These are phyloP conservation scores for Penicillium paneum DNA, from an alignment of 2,329 filamentous ascomycete species.

Conservation along the genomic window DNA sequence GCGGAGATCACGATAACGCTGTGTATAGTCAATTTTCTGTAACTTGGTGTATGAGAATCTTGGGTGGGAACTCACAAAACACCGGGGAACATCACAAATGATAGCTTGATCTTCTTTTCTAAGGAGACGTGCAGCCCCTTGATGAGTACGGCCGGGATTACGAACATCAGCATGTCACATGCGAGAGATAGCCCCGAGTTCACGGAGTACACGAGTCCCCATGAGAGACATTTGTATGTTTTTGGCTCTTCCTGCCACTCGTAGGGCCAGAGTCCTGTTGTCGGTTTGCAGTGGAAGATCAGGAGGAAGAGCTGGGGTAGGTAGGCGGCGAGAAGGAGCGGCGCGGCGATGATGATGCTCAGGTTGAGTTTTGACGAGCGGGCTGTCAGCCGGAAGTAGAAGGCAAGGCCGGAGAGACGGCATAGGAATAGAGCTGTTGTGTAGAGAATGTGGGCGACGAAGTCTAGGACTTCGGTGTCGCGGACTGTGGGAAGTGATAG, in stretches of 20 bases:
- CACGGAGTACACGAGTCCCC: constrained; percentile 53
- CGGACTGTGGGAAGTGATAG: constrained; percentile 43
- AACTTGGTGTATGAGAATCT: not conserved
- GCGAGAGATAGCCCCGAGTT: constrained; percentile 51
- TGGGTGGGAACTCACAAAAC: constrained; percentile 39
- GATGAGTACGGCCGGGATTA: constrained; percentile 51
- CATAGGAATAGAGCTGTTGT: constrained; percentile 51
- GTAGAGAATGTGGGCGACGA: constrained; percentile 52
- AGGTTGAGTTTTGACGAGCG: constrained; percentile 26
- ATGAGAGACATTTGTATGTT: constrained; percentile 48
- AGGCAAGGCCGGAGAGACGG: constrained; percentile 52
- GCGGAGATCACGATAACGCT: constrained; percentile 52
- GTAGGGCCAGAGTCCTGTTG: constrained; percentile 54
- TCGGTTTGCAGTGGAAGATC: constrained; percentile 52
- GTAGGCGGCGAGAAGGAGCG: constrained; percentile 42
- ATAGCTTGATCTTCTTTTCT: constrained; percentile 49
- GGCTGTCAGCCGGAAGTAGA: constrained; percentile 49
- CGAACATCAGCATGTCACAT: constrained; percentile 52
- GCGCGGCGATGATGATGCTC: constrained; percentile 30
- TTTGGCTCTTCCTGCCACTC: constrained; percentile 44
- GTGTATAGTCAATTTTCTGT: constrained; percentile 2
- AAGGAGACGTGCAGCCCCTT: constrained; percentile 45
- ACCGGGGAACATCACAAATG: constrained; percentile 50
- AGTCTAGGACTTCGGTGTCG: constrained; percentile 49
- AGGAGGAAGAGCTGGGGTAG: constrained; percentile 51